Percentiles rank a stretch among this genome's conserved stretches.
phyloP scores from a whole-genome alignment of 371 early-diverging fungal genomes.

The Capniomyces stellatus region DNA sequence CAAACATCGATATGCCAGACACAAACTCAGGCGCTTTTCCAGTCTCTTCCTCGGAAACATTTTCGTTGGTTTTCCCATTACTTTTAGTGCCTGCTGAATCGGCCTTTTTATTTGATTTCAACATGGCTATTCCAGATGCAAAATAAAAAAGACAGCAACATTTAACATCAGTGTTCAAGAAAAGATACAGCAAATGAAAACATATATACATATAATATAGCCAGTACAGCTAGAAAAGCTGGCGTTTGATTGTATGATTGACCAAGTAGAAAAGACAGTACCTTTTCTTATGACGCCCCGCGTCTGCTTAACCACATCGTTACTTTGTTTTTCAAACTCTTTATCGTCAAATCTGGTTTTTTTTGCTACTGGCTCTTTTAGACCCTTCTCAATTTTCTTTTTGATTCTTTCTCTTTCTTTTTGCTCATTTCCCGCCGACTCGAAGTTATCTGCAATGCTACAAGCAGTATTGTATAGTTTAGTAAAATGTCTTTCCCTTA shows the following conservation, averaged over 20 bases:
- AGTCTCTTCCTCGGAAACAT: background rate
- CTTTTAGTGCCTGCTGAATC: background rate
- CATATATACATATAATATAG: too few relatives aligned
- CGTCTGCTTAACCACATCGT: constrained; percentile 52
- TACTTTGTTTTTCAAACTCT: constrained; percentile 47
- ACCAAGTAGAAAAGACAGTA: too few relatives aligned
- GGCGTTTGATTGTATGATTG: too few relatives aligned
- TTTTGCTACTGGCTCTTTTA: constrained; percentile 38
- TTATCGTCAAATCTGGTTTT: constrained; percentile 71
- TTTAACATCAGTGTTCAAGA: too few relatives aligned
- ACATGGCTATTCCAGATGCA: too few relatives aligned
- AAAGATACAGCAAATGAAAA: too few relatives aligned
- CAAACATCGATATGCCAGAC: constrained; percentile 11
- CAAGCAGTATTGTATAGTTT: too few relatives aligned
- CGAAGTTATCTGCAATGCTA: constrained; percentile 63
- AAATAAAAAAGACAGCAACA: too few relatives aligned
- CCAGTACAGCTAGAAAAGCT: too few relatives aligned
- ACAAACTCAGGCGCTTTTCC: background rate
- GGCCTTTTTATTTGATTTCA: constrained; percentile 2
- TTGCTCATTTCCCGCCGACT: constrained; percentile 48
- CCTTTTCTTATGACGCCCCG: constrained; percentile 37
- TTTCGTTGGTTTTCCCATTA: too few relatives aligned
- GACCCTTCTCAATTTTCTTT: constrained; percentile 67
- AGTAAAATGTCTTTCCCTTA: too few relatives aligned
- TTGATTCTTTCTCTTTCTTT: constrained; percentile 43